Evolutionary conservation across 2,329 filamentous ascomycete species (phyloP), one percentile per base, ranked within the genome.

Genomic region (Fusarium lyarnte): DNA sequence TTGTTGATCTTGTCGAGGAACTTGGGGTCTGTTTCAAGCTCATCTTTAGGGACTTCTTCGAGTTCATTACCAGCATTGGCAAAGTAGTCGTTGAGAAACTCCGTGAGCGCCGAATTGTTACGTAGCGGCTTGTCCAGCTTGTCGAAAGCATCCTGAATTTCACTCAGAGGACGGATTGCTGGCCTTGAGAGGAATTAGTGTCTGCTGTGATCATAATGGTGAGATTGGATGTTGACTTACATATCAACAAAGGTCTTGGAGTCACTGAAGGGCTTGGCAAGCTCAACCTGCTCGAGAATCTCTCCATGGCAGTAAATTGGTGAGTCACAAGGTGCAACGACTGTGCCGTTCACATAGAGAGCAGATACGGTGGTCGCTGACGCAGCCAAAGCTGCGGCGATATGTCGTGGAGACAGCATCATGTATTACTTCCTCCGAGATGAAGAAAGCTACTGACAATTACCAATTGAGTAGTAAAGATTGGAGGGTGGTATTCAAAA

Each of bases 231-330:
- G 21, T 4, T 8, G 27, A 81, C 84, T 82, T 82, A 89, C 88
- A 92, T 89, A 78, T 93, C 91, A 46, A 92, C 91, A 77, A 92
- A 92, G 2, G 90, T 92, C 84, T 92, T 93, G 66, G 90, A 92
- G 81, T 92, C 91, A 19, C 84, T 81, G 72, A 92, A 92, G 1
- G 90, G 90, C 29, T 82, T 83, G 5, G 90, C 90, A 14, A 92
- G 83, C 81, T 92, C 86, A 52, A 93, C 87, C 69, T 89, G 84
- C 66, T 86, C 84, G 6, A 93, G 84, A 17, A 92, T 84, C 1
- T 91, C 88, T 52, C 91, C 91, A 70, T 90, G 85, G 77, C 91
- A 93, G 80, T 92, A 93, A 25, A 92, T 84, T 21, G 89, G 87
- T 13, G 90, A 92, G 77, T 92, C 88, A 80, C 91, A 93, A 2